Percentiles rank a stretch among this genome's conserved stretches.
These are phyloP conservation scores for Ceratorhiza oryzae-sativae DNA, from an alignment of 1,284 basidiomycete species.

Conservation along the genomic window DNA sequence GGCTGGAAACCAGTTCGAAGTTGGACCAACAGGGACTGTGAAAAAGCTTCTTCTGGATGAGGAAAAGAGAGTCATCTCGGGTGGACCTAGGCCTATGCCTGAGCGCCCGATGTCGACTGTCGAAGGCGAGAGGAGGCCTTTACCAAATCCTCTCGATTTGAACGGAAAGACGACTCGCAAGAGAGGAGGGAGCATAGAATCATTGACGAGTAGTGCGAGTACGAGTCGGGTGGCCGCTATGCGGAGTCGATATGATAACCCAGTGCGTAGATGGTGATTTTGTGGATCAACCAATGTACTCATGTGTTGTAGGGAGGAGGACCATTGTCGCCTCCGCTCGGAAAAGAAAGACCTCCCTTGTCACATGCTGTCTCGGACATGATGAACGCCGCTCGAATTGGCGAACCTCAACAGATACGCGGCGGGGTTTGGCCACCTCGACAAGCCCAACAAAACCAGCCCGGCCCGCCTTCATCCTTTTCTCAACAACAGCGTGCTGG, in stretches of 20 bases:
- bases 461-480: neutral
- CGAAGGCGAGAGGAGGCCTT: slow-evolving; percentile 7
- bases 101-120: slow-evolving; percentile 17
- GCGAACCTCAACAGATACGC: neutral
- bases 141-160: slow-evolving; percentile 7
- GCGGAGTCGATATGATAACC: slow-evolving; percentile 61
- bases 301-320: slow-evolving; percentile 54
- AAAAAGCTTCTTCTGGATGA: slow-evolving; percentile 31
- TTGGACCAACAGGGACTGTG: slow-evolving; percentile 27
- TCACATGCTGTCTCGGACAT: slow-evolving; percentile 69
- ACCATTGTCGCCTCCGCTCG: slow-evolving; percentile 56
- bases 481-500: neutral
- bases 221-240: slow-evolving; percentile 69
- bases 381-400: slow-evolving; percentile 26
- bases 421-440: slow-evolving; percentile 10
- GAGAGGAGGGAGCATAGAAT: slow-evolving; percentile 54
- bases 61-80: slow-evolving; percentile 5
- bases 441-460: neutral
- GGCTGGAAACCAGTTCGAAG: slow-evolving; percentile 24
- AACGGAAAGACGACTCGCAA: neutral
- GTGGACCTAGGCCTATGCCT: slow-evolving; percentile 29
- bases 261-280: neutral
- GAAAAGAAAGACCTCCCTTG: slow-evolving; percentile 66
- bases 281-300: neutral
- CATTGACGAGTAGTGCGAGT: slow-evolving; percentile 58